Base-by-base conservation (phyloP, 2,329 filamentous ascomycete genomes). In the Cryphonectria radicalis region DNA sequence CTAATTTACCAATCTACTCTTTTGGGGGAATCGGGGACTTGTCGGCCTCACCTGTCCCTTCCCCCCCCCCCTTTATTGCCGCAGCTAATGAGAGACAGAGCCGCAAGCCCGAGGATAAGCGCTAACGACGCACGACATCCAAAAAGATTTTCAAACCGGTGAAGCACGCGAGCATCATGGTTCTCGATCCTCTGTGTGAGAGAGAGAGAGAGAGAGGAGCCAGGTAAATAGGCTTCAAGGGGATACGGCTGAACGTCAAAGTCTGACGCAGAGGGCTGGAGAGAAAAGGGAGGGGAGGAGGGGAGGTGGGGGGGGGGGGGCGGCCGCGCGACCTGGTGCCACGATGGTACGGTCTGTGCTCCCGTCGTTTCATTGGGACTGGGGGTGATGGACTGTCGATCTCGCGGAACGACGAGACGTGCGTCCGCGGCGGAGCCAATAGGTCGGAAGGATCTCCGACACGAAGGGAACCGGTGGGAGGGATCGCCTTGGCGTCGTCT, bases 381-480 rank as follows among this genome's bases (percentile, higher is more conserved):
- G 42, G 37, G 37, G 32, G 22, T 22, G 7, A 7, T 14, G 40
- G 42, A 40, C 14, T 50, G 40, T 64, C 42, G 63, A 46, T 64
- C 63, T 46, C 42, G 63, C 63, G 63, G 63, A 50, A 32, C n/a
- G 42, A 53, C 25, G 28, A 28, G 28, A n/a, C 43, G 28, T 65
- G 63, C 43, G 42, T 65, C 63, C 63, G 63, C n/a, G 25, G 62
- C 40, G 62, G 40, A 4, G 25, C 37, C 42, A 43, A 42, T 32
- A 59, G 62, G 14, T 65, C 25, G 42, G 63, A 4, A 65, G 63
- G 63, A 35, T 65, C 43, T 65, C 63, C 63, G 63, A 65, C 35
- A 4, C 35, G 43, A 13, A 50, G 43, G 43, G 35, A 37, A 46
- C 22, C 25, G 40, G 37, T 28, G 37, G 62, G 62, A 46, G n/a